phyloP scores from a whole-genome alignment of 192 early-diverging fungal genomes.

The Backusella tarrabulga region DNA sequence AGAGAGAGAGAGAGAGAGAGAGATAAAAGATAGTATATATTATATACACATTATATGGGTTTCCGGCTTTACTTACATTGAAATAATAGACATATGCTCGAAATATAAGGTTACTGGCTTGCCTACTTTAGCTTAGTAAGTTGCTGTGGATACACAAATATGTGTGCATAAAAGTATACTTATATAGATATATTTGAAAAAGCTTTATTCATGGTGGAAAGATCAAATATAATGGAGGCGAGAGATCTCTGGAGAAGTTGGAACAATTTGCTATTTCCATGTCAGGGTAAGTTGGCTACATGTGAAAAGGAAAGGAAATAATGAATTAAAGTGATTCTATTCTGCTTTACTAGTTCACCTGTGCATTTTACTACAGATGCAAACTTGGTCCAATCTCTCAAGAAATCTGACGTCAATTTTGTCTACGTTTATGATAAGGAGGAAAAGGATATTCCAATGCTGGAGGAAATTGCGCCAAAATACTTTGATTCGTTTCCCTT shows the following conservation, averaged over 20 bases:
- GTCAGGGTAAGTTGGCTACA: background rate
- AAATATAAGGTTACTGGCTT: conserved; percentile 75
- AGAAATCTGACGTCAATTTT: conserved; percentile 48
- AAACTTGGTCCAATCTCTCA: conserved; percentile 35
- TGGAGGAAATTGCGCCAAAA: conserved; percentile 14
- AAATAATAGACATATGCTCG: conserved; percentile 47
- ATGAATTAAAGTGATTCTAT: background rate
- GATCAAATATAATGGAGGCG: background rate
- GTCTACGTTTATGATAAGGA: conserved; percentile 56
- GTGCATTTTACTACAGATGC: background rate
- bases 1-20: background rate
- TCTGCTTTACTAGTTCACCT: conserved; percentile 2
- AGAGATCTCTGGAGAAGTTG: background rate
- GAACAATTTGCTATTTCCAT: background rate
- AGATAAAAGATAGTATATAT: background rate
- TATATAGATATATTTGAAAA: conserved; percentile 24
- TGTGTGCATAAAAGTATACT: background rate
- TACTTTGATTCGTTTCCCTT: conserved; percentile 29
- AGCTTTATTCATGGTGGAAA: conserved; percentile 27
- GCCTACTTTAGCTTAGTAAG: conserved; percentile 80
- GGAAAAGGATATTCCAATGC: conserved; percentile 23
- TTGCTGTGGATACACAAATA: background rate
- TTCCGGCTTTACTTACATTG: background rate
- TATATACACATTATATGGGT: background rate
- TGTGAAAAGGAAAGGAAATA: background rate